Conservation (phyloP, 441 rosid genomes). For the Gossypium davidsonii region DNA sequence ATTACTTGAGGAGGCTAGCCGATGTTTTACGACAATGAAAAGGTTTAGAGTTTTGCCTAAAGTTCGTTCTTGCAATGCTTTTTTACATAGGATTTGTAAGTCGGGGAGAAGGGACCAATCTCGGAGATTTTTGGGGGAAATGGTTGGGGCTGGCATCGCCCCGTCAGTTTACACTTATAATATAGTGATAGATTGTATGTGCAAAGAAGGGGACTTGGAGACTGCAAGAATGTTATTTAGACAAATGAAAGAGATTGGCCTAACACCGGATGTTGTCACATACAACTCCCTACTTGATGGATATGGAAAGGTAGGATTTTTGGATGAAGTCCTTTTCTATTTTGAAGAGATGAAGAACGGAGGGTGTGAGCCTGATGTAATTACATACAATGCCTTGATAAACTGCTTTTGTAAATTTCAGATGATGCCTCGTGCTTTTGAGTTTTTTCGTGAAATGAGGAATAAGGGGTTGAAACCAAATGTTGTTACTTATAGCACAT, state of each 20-base stretch:
- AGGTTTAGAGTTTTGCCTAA: slow-evolving; percentile 56
- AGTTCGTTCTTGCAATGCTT: slow-evolving; percentile 57
- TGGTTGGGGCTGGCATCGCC: slow-evolving; percentile 46
- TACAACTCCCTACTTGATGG: slow-evolving; percentile 74
- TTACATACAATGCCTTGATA: slow-evolving; percentile 56
- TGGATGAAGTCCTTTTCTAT: slow-evolving; percentile 37
- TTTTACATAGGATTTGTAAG: slow-evolving; percentile 47
- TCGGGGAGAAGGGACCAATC: slow-evolving; percentile 27
- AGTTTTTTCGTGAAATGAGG: slow-evolving; percentile 51
- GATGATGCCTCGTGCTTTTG: slow-evolving; percentile 38
- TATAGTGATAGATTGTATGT: slow-evolving; percentile 59
- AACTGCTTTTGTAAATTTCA: slow-evolving; percentile 57
- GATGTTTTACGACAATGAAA: slow-evolving; percentile 52
- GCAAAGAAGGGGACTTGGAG: slow-evolving; percentile 56
- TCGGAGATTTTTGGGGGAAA: slow-evolving; percentile 44
- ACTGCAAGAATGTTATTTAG: slow-evolving; percentile 42
- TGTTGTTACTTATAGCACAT: slow-evolving; percentile 61
- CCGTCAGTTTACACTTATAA: slow-evolving; percentile 60
- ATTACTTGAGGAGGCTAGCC: slow-evolving; percentile 50
- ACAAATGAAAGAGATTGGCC: slow-evolving; percentile 50
- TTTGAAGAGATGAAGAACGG: slow-evolving; percentile 57
- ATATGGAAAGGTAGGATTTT: slow-evolving; percentile 49
- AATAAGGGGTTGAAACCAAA: slow-evolving; percentile 44
- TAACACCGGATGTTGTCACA: slow-evolving; percentile 60
- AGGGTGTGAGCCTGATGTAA: slow-evolving; percentile 49